phyloP scores from a whole-genome alignment of 495 filamentous ascomycete species.

The Delitschia confertaspora region DNA sequence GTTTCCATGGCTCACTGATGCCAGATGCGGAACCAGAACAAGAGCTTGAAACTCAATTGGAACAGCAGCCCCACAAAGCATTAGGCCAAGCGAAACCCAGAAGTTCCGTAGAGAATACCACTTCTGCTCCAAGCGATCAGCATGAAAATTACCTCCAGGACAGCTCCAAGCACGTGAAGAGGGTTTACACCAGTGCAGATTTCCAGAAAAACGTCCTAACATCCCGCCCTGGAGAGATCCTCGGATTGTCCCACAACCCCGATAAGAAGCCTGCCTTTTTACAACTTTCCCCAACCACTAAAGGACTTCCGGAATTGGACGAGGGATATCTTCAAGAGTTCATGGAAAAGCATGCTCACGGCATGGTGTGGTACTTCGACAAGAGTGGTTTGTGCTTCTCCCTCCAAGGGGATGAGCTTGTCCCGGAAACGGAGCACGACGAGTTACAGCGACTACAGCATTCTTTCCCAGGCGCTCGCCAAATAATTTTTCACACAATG shows the following conservation, averaged over 20 bases:
- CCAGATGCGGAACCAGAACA: background rate
- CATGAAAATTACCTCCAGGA: too few relatives aligned
- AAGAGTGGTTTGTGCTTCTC: background rate
- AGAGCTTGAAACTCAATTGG: too few relatives aligned
- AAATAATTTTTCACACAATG: conserved; percentile 1
- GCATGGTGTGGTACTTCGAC: conserved; percentile 4
- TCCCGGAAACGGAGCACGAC: too few relatives aligned
- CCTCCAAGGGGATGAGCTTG: background rate
- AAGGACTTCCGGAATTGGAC: background rate
- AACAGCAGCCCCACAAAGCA: too few relatives aligned
- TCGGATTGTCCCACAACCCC: background rate
- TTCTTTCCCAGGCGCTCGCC: background rate
- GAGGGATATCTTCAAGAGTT: conserved; percentile 1
- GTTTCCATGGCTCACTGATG: background rate
- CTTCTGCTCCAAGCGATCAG: too few relatives aligned
- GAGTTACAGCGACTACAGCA: background rate
- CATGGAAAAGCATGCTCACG: conserved; percentile 1
- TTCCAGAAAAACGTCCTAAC: background rate
- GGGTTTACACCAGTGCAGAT: background rate
- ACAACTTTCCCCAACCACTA: background rate
- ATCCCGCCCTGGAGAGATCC: background rate
- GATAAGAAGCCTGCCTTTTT: background rate
- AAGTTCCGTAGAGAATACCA: too few relatives aligned
- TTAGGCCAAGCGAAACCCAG: too few relatives aligned
- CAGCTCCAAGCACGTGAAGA: too few relatives aligned